Evolutionary conservation across 257 asterid species (phyloP).

Genomic region (Haberlea rhodopensis): DNA sequence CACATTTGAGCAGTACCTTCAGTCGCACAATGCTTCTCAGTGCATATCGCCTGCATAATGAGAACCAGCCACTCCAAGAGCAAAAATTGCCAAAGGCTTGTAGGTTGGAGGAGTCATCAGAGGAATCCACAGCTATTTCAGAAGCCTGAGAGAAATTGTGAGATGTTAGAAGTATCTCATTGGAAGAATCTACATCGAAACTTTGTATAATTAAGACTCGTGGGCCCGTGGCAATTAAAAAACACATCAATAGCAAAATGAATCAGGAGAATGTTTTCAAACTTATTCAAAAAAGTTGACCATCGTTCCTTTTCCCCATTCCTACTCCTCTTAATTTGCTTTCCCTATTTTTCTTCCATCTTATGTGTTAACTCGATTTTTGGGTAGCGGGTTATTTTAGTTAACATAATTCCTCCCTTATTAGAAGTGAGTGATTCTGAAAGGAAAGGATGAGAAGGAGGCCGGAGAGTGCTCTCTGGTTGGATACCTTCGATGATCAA

Average conservation of each 20-base stretch:
- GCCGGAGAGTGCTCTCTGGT: no score
- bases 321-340: not conserved
- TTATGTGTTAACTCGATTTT: no score
- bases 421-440: no score
- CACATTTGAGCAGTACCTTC: slow-evolving; percentile 41
- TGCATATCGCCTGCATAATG: slow-evolving; percentile 85
- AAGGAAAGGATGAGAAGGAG: no score
- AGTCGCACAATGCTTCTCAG: slow-evolving; percentile 34
- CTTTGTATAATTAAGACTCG: not conserved
- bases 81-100: slow-evolving; percentile 62
- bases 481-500: no score
- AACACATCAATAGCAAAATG: not conserved
- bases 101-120: slow-evolving; percentile 38
- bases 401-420: no score
- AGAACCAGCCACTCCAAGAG: slow-evolving; percentile 66
- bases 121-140: slow-evolving; percentile 56
- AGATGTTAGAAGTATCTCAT: slow-evolving; percentile 20
- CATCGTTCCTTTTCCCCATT: not conserved
- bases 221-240: not conserved
- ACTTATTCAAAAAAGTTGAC: not conserved
- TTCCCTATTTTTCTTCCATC: not conserved
- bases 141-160: slow-evolving; percentile 41
- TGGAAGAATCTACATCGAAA: not conserved
- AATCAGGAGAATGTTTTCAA: no score
- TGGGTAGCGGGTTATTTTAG: no score